These are phyloP conservation scores for Kluyveromyces lactis DNA, from an alignment of 805 yeast genomes.

Conservation along the genomic window DNA sequence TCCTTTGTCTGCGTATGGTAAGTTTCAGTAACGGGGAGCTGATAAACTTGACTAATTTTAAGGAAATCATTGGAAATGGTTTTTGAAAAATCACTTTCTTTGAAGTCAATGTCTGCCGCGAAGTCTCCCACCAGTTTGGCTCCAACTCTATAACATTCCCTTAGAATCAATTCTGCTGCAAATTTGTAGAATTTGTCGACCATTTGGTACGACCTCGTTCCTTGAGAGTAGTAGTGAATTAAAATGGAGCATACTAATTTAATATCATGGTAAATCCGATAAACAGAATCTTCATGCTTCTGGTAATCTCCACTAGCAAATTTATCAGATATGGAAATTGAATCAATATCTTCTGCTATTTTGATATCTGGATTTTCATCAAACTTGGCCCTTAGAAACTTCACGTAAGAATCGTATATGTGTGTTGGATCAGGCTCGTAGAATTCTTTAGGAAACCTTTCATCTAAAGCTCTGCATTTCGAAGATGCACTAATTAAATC, in stretches of 20 bases:
- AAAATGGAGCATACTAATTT: slow-evolving; percentile 45
- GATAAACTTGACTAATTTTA: slow-evolving; percentile 46
- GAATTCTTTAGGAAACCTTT: slow-evolving; percentile 39
- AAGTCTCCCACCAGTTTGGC: slow-evolving; percentile 16
- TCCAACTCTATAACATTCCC: slow-evolving; percentile 48
- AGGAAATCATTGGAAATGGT: slow-evolving; percentile 50
- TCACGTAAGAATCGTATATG: slow-evolving; percentile 36
- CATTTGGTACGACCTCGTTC: slow-evolving; percentile 39
- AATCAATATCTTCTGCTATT: slow-evolving; percentile 17
- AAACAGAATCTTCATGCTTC: slow-evolving; percentile 33
- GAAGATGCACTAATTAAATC: slow-evolving; percentile 17
- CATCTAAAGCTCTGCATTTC: slow-evolving; percentile 26
- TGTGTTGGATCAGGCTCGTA: slow-evolving; percentile 37
- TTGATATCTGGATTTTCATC: slow-evolving; percentile 15
- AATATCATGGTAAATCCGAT: slow-evolving; percentile 58
- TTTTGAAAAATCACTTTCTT: slow-evolving; percentile 28
- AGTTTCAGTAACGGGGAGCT: slow-evolving; percentile 55
- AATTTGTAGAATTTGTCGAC: slow-evolving; percentile 58
- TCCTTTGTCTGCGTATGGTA: slow-evolving; percentile 52
- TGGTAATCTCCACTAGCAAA: slow-evolving; percentile 33
- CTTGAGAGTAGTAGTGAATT: slow-evolving; percentile 41
- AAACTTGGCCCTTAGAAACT: slow-evolving; percentile 26
- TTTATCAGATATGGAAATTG: slow-evolving; percentile 38
- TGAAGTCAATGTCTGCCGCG: slow-evolving; percentile 24
- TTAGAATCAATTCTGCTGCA: slow-evolving; percentile 51